phyloP scores from a whole-genome alignment of 2,329 filamentous ascomycete species.

The Fusarium torulosum region DNA sequence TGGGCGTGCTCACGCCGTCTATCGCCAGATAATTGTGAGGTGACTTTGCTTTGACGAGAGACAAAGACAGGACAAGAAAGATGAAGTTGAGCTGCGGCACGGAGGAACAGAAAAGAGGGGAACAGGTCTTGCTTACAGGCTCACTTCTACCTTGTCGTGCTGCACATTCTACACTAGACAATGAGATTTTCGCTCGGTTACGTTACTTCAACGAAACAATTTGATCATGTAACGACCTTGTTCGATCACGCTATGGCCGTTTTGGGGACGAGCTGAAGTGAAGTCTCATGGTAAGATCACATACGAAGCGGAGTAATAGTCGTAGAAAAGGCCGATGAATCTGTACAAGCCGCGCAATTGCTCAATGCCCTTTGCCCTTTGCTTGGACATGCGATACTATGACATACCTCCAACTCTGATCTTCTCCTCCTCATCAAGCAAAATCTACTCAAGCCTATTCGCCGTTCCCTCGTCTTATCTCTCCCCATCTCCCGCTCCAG shows the following conservation, averaged over 20 bases:
- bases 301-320: conserved; percentile 31
- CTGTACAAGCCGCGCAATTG: background rate
- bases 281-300: background rate
- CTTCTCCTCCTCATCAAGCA: background rate
- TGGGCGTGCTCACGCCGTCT: conserved; percentile 9
- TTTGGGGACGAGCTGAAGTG: conserved; percentile 11
- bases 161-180: conserved; percentile 13
- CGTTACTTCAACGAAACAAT: conserved; percentile 15
- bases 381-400: background rate
- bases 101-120: conserved; percentile 26
- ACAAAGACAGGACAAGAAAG: background rate
- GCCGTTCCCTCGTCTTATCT: conserved; percentile 27
- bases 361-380: background rate
- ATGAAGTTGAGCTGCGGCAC: conserved; percentile 24
- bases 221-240: conserved; percentile 22
- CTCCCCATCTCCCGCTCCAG: background rate
- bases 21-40: conserved; percentile 10
- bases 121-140: conserved; percentile 22
- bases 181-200: conserved; percentile 11
- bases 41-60: background rate
- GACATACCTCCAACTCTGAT: background rate
- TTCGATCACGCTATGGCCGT: conserved; percentile 35
- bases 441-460: too few relatives aligned
- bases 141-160: background rate
- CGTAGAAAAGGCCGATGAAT: conserved; percentile 12